Base-by-base conservation (phyloP, 164 flowering plant genomes). In the Taxillus chinensis region DNA sequence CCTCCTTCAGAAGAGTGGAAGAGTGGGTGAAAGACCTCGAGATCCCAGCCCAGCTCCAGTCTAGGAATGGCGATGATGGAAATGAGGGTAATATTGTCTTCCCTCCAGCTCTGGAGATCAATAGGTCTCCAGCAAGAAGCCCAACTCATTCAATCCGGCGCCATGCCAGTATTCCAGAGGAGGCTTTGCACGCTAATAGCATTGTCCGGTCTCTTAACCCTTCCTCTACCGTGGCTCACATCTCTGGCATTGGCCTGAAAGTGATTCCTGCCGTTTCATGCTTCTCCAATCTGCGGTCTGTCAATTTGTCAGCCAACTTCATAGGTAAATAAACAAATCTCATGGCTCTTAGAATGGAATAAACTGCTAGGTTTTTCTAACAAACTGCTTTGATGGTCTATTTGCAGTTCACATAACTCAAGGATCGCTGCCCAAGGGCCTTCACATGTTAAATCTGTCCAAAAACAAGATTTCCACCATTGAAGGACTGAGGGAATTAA, bases 401-500 rank as follows among this genome's bases (percentile, higher is more conserved):
- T 67, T 66, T 80, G 83, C 90, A 93, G 98, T 75, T 50, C 82
- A 77, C 51, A 85, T 93, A 5, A 71, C 84, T 64, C 80, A 89
- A 14, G 96, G 92, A 59, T 85, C 84, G 38, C 86, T 93, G 61
- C 98, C 97, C 9, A 88, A 84, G 74, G 87, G 97, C 58, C 87
- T 93, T 58, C 98, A 90, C 62, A 71, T 76, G 45, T 89, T 93
- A 66, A 74, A 87, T 67, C 68, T 93, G 66, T 88, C 98, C 7
- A 90, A 81, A 71, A 93, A 93, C 90, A 93, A 82, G 77, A 90
- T 93, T 67, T 74, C 56, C 60, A 66, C 77, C 14, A 86, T 93
- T 62, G 98, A 93, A 71, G 98, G 98, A 9, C 92, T 90, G 48
- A 82, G 87, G 74, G 98, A 93, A 41, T 54, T 88, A 17, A 86